Base-by-base conservation (phyloP, 345 rosid genomes). In the Pseudoturritis turrita region DNA sequence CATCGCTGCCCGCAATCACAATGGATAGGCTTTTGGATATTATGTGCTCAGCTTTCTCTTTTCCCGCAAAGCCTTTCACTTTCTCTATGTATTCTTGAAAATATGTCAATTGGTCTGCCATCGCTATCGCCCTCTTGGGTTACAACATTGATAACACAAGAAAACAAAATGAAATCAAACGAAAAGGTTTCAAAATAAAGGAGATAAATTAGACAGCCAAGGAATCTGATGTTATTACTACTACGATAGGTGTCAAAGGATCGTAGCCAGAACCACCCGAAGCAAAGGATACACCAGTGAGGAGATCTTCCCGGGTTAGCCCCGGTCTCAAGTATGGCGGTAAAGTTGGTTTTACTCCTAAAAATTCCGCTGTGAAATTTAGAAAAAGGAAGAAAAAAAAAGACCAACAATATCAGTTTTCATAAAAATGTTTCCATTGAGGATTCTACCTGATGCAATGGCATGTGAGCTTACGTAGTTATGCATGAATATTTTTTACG, bases 221-320 rank as follows among this genome's bases (percentile, higher is more conserved):
- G 44, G 46, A 59, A 6, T 3, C 23, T 17, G 18, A 69, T 6
- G 62, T 33, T 39, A 73, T 73, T 73, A 76, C 79, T 26, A 76
- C 71, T 55, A 69, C 71, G 6, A 72, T 3, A 7, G 87, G 15
- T 17, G 91, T 85, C 64, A 83, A 77, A 73, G 84, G 86, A 68
- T 85, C 91, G 28, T 13, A 87, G 22, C 91, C 91, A 15, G 79
- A 0, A 50, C 65, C 89, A 65, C 87, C 87, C 0, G 89, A 87
- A 25, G 89, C 91, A 62, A 87, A 87, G 33, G 82, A 77, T 10
- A 88, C 93, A 7, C 93, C 90, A 17, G 86, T 86, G 5, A 82
- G 78, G 28, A 88, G 87, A 69, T 88, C 94, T 35, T 79, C 70
- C 36, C 25, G 12, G 66, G 72, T 52, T 35, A 86, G 72, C 65